Evolutionary conservation across 1,139 yeast species (phyloP).

Genomic region (Pichia sp.): DNA sequence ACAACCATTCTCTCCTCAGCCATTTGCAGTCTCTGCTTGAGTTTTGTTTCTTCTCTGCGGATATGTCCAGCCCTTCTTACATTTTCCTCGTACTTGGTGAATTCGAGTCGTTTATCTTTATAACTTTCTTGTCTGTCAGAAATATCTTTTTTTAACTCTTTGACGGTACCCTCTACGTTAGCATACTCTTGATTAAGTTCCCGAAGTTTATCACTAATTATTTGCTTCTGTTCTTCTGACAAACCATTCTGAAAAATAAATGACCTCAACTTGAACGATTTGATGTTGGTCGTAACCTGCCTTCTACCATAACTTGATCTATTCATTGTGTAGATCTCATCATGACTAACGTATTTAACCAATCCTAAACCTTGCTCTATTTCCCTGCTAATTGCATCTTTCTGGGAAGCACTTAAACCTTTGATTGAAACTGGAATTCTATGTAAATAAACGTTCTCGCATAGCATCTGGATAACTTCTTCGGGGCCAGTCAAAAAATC

Average conservation of each 20-base stretch:
- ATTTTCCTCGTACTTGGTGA: constrained; percentile 2
- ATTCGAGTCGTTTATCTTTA: neutral
- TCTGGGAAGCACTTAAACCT: constrained; percentile 40
- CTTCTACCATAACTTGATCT: constrained; percentile 57
- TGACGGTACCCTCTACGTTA: constrained; percentile 10
- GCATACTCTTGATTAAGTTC: constrained; percentile 14
- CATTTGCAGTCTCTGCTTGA: constrained; percentile 11
- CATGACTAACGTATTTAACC: constrained; percentile 57
- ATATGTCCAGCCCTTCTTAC: constrained; percentile 1
- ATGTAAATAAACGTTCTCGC: constrained; percentile 54
- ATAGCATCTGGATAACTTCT: constrained; percentile 71
- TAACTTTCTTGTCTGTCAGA: constrained; percentile 13
- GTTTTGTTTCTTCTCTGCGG: constrained; percentile 7
- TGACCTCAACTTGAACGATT: constrained; percentile 25
- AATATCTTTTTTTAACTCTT: constrained; percentile 12
- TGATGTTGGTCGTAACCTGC: constrained; percentile 40
- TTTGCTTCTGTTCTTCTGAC: constrained; percentile 27
- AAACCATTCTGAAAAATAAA: constrained; percentile 43
- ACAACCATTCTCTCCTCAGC: constrained; percentile 26
- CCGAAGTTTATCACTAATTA: constrained; percentile 24
- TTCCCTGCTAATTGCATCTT: constrained; percentile 31
- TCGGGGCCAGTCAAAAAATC: constrained; percentile 74
- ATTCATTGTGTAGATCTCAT: constrained; percentile 45
- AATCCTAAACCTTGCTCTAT: constrained; percentile 41
- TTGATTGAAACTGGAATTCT: constrained; percentile 57